Percentiles rank a stretch among this genome's conserved stretches.
Evolutionary conservation across 1,284 basidiomycete genomes (phyloP).

Genomic region (Microbotryomycetes sp.): DNA sequence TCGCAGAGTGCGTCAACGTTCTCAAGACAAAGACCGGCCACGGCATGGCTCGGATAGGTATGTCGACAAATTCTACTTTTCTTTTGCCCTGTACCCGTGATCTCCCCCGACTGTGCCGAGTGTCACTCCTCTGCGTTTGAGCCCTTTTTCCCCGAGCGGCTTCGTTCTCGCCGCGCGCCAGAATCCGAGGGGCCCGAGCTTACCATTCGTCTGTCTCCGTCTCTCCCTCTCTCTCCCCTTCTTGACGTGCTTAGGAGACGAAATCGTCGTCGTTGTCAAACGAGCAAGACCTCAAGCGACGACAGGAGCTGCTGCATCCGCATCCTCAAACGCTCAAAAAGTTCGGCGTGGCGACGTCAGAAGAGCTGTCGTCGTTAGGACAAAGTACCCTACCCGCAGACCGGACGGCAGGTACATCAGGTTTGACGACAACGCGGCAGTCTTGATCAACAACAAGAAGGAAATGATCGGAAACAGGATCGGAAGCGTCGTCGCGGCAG

Average conservation of each 20-base stretch:
- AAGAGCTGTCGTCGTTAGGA: slow-evolving; percentile 89
- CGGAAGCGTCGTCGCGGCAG: slow-evolving; percentile 84
- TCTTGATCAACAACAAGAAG: slow-evolving; percentile 90
- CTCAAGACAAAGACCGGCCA: slow-evolving; percentile 81
- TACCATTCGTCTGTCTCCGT: too few relatives aligned
- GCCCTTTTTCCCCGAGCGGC: background rate
- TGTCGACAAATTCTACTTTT: too few relatives aligned
- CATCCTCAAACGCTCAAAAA: slow-evolving; percentile 45
- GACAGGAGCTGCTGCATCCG: slow-evolving; percentile 53
- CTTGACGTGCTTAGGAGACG: slow-evolving; percentile 66
- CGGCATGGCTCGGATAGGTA: slow-evolving; percentile 60
- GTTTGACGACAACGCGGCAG: slow-evolving; percentile 97
- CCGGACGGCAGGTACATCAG: slow-evolving; percentile 81
- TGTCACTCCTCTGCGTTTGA: too few relatives aligned
- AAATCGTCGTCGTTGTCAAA: slow-evolving; percentile 94
- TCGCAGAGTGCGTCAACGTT: slow-evolving; percentile 95
- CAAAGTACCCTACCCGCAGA: slow-evolving; percentile 68
- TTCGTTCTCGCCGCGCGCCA: too few relatives aligned
- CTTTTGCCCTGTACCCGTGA: too few relatives aligned
- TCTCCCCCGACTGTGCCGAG: too few relatives aligned
- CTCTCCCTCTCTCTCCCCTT: background rate
- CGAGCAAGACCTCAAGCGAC: slow-evolving; percentile 62
- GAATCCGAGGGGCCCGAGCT: too few relatives aligned
- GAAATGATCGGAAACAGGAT: slow-evolving; percentile 96
- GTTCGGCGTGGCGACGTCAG: slow-evolving; percentile 89